Base-by-base conservation (phyloP, 257 asterid genomes). In the Lavandula angustifolia region DNA sequence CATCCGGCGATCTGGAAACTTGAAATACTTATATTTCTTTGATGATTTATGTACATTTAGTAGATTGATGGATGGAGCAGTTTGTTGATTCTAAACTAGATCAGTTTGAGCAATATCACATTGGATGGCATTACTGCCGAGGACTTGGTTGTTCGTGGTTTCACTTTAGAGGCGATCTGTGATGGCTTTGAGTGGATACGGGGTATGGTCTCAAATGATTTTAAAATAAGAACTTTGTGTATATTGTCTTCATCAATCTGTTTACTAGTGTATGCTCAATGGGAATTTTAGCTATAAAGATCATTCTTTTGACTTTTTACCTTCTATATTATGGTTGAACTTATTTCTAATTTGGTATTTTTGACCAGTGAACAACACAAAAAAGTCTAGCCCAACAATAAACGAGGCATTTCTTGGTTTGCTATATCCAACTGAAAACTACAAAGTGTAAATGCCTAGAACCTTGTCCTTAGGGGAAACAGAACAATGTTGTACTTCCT, bases 351-450 rank as follows among this genome's bases (percentile, higher is more conserved):
- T 35, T 64, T 69, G 71, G 47, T n/a, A 27, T 67, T 69, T 9
- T 69, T 52, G 31, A 48, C 73, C 98, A 91, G 98, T 91, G 84
- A 91, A 88, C 85, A 91, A 92, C 79, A 96, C 98, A 8, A 92
- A 85, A 75, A 88, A 85, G 81, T 80, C 98, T 40, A 87, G 88
- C 62, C 89, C 95, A 10, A 79, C 95, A 49, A 82, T 89, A 61
- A 92, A 87, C 22, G 98, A 88, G 80, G 84, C 98, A 54, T 92
- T 92, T 75, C 96, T 92, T 69, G 96, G 96, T 58, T 71, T 87
- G 83, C 83, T 92, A 10, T 92, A 88, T 81, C 98, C 96, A 55
- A 86, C 96, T 6, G 98, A 92, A 70, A 92, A 92, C 74, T 92
- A 88, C 82, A 86, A 91, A 92, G 98, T 88, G 98, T 92, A 76